Evolutionary conservation across 768 basidiomycete genomes (phyloP).

Genomic region (Rhodotorula paludigena): DNA sequence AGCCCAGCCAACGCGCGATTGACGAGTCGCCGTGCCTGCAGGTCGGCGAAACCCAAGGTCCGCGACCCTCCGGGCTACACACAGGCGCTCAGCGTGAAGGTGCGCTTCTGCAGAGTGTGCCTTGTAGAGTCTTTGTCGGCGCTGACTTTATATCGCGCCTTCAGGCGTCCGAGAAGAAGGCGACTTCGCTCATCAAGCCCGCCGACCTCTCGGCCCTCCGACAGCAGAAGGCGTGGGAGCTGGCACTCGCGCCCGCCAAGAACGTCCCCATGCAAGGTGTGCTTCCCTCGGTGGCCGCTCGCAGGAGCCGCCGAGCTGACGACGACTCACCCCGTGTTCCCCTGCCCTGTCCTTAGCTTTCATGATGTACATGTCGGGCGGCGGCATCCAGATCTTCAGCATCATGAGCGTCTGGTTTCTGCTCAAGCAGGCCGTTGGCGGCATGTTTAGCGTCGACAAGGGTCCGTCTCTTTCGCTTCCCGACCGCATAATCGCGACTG

Average conservation of each 20-base stretch:
- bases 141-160: neutral
- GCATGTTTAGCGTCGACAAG: slow-evolving; percentile 37
- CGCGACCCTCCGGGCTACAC: slow-evolving; percentile 29
- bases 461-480: slow-evolving; percentile 19
- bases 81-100: slow-evolving; percentile 2
- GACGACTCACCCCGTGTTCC: neutral
- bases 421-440: slow-evolving; percentile 39
- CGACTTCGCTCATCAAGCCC: slow-evolving; percentile 7
- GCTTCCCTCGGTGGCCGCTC: neutral
- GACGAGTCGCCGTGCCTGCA: neutral
- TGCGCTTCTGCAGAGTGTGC: neutral
- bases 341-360: slow-evolving; percentile 22
- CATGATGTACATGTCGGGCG: slow-evolving; percentile 45
- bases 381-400: slow-evolving; percentile 43
- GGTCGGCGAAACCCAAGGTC: neutral
- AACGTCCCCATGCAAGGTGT: slow-evolving; percentile 43
- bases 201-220: slow-evolving; percentile 31
- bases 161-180: neutral
- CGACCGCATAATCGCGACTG: neutral
- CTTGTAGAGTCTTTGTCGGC: neutral
- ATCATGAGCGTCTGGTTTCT: slow-evolving; percentile 42
- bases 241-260: slow-evolving; percentile 42
- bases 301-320: no score
- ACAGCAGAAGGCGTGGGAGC: slow-evolving; percentile 38
- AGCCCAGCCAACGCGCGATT: neutral